Conservation (phyloP, 2,329 filamentous ascomycete genomes). For the Blastomyces percursus region DNA sequence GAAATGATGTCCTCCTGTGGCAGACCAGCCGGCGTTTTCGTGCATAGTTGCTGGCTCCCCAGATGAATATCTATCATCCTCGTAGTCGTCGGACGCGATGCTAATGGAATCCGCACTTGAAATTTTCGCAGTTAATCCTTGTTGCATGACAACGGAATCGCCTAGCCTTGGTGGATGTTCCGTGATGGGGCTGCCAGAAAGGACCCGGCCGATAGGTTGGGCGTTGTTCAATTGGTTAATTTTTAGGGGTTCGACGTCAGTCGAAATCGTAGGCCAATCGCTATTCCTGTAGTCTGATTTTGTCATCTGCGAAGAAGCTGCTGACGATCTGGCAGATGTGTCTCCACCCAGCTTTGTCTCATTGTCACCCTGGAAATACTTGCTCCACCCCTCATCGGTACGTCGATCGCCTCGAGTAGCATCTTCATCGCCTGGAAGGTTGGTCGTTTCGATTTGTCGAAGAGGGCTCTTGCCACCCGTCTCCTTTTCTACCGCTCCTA, state of each 20-base stretch:
- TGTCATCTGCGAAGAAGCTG: slow-evolving; percentile 18
- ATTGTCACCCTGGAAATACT: slow-evolving; percentile 36
- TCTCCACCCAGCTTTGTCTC: slow-evolving; percentile 19
- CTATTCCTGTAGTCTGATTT: slow-evolving; percentile 30
- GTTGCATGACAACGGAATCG: slow-evolving; percentile 26
- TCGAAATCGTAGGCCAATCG: slow-evolving; percentile 30
- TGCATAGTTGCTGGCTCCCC: slow-evolving; percentile 20
- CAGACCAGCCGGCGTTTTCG: slow-evolving; percentile 19
- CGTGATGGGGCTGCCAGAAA: slow-evolving; percentile 35
- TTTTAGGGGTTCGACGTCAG: slow-evolving; percentile 26
- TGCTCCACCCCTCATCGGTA: slow-evolving; percentile 40
- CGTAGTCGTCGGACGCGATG: slow-evolving; percentile 26
- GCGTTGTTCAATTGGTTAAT: slow-evolving; percentile 30
- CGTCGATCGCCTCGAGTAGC: slow-evolving; percentile 25
- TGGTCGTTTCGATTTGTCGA: slow-evolving; percentile 7
- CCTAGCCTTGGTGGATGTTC: slow-evolving; percentile 23
- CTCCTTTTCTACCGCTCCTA: neutral
- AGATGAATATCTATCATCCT: slow-evolving; percentile 22
- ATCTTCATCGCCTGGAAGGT: slow-evolving; percentile 13
- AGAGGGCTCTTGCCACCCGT: slow-evolving; percentile 13
- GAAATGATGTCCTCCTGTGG: slow-evolving; percentile 18
- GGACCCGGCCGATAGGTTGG: slow-evolving; percentile 30
- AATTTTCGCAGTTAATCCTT: slow-evolving; percentile 34
- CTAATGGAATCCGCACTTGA: slow-evolving; percentile 35
- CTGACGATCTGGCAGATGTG: slow-evolving; percentile 19